Conservation (phyloP, 768 basidiomycete species). For the Boletus sp. region DNA sequence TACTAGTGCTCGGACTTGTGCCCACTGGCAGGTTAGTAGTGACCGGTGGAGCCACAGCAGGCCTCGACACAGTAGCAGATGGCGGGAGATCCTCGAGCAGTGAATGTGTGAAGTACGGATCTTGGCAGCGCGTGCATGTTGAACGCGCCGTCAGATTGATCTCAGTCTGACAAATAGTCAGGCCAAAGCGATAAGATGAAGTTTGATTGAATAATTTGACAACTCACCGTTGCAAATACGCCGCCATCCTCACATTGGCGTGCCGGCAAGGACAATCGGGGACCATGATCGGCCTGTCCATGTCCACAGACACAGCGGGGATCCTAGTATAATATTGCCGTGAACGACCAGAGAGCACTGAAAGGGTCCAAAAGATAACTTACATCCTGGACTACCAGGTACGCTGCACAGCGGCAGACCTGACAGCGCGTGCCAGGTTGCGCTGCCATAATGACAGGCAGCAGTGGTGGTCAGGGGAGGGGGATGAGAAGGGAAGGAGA, state of each 20-base stretch:
- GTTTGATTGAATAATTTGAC: no score
- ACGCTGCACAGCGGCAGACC: no score
- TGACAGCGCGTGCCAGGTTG: no score
- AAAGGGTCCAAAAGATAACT: no score
- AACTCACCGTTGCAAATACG: not conserved
- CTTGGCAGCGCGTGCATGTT: not conserved
- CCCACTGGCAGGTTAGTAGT: no score
- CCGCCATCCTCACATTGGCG: not conserved
- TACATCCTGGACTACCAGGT: no score
- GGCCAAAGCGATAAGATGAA: not conserved
- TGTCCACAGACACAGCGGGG: not conserved
- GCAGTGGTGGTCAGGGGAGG: no score
- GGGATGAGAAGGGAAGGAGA: no score
- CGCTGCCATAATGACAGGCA: no score
- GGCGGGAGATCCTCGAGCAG: not conserved
- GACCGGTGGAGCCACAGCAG: no score
- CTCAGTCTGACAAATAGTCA: not conserved
- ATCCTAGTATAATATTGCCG: not conserved
- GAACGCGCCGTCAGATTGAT: not conserved
- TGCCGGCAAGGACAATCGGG: not conserved
- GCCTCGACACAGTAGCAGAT: not conserved
- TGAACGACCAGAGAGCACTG: no score
- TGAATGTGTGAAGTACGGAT: not conserved
- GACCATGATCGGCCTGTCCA: not conserved
- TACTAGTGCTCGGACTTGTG: no score